These are phyloP conservation scores for Penicillium arizonense DNA, from an alignment of 495 filamentous ascomycete genomes.

Conservation along the genomic window DNA sequence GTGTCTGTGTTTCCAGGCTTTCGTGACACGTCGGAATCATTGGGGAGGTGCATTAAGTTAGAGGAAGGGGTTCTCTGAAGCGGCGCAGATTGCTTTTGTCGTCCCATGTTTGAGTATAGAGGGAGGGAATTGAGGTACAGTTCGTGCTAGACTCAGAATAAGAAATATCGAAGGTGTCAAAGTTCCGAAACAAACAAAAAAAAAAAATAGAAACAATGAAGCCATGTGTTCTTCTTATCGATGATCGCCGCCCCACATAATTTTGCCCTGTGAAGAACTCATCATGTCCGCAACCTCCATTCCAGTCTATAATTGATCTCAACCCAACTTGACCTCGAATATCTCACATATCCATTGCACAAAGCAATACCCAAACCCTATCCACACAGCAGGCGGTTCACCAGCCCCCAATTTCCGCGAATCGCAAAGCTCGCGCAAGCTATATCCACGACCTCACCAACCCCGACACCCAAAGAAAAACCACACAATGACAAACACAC, in stretches of 20 bases:
- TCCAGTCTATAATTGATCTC: neutral
- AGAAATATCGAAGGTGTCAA: neutral
- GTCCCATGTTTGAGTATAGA: constrained; percentile 54
- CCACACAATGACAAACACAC: constrained; percentile 11
- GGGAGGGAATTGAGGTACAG: neutral
- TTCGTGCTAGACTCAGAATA: neutral
- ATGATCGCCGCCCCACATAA: constrained; percentile 21
- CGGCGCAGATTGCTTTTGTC: constrained; percentile 67
- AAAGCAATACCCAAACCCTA: neutral
- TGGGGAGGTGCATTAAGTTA: constrained; percentile 51
- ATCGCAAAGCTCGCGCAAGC: neutral
- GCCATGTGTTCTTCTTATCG: constrained; percentile 44
- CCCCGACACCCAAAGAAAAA: neutral
- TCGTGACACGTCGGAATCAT: constrained; percentile 23
- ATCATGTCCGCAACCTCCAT: neutral
- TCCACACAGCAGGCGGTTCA: constrained; percentile 7
- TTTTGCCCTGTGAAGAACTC: constrained; percentile 12
- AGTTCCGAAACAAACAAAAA: constrained; percentile 8
- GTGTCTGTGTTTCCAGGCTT: constrained; percentile 23
- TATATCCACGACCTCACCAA: neutral
- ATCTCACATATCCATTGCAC: too few relatives aligned
- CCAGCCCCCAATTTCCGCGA: constrained; percentile 1
- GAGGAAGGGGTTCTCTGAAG: constrained; percentile 65
- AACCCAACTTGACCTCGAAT: neutral
- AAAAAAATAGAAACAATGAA: constrained; percentile 26